Conservation (phyloP, 2,329 filamentous ascomycete genomes). For the Volutella citrinella region DNA sequence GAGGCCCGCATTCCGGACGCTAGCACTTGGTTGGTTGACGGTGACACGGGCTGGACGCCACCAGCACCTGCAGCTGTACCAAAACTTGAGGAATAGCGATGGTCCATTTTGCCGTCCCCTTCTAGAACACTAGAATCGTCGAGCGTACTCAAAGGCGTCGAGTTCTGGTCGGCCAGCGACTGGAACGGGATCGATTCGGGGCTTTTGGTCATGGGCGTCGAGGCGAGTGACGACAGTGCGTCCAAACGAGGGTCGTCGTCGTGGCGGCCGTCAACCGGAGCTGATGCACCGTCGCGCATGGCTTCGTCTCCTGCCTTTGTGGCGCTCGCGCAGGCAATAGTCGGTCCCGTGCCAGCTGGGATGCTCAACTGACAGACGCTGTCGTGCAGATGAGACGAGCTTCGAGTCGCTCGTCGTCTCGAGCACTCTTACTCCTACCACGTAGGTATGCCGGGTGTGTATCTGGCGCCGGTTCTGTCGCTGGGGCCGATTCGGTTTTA, state of each 20-base stretch:
- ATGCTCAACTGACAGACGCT: too few relatives aligned
- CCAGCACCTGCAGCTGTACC: constrained; percentile 15
- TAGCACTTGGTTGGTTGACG: constrained; percentile 15
- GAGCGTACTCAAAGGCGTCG: constrained; percentile 27
- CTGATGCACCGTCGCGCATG: too few relatives aligned
- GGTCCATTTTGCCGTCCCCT: constrained; percentile 9
- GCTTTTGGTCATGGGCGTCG: constrained; percentile 23
- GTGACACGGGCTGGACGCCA: constrained; percentile 16
- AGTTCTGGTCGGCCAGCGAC: constrained; percentile 27
- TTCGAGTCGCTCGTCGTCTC: too few relatives aligned
- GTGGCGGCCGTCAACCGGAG: constrained; percentile 8
- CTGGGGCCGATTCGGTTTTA: too few relatives aligned
- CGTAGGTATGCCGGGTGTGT: too few relatives aligned
- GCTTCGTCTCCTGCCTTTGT: too few relatives aligned
- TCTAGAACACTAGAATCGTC: too few relatives aligned
- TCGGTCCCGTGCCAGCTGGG: too few relatives aligned
- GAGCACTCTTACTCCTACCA: too few relatives aligned
- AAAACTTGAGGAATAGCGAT: constrained; percentile 6
- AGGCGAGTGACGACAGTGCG: constrained; percentile 22
- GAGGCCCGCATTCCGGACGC: constrained; percentile 11
- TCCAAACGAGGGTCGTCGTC: constrained; percentile 18
- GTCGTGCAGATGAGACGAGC: too few relatives aligned
- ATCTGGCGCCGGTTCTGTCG: too few relatives aligned
- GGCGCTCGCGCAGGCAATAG: too few relatives aligned
- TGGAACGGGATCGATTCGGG: constrained; percentile 25